Evolutionary conservation across 2,329 filamentous ascomycete species (phyloP).

Genomic region (Beauveria sp.): DNA sequence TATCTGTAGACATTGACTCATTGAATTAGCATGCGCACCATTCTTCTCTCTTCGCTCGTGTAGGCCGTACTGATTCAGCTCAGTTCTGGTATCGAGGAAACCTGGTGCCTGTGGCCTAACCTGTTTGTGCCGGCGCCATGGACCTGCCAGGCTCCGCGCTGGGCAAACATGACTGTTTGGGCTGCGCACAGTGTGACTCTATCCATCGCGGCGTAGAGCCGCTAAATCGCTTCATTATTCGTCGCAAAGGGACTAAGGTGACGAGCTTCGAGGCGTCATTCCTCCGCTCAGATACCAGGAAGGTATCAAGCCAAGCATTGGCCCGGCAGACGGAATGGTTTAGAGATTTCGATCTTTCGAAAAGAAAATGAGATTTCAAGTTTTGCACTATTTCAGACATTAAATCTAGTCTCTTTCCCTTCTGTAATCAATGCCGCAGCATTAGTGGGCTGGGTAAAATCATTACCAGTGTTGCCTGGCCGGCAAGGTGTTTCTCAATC

Average conservation of each 20-base stretch:
- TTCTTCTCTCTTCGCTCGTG: too few relatives aligned
- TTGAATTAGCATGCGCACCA: neutral
- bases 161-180: slow-evolving; percentile 19
- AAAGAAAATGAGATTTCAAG: too few relatives aligned
- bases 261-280: slow-evolving; percentile 27
- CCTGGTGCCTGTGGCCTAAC: slow-evolving; percentile 24
- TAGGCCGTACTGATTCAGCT: too few relatives aligned
- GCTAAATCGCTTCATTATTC: slow-evolving; percentile 25
- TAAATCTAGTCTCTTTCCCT: too few relatives aligned
- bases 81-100: slow-evolving; percentile 14
- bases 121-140: slow-evolving; percentile 13
- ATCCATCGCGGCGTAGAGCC: slow-evolving; percentile 27
- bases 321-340: neutral
- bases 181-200: slow-evolving; percentile 28
- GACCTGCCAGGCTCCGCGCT: slow-evolving; percentile 22
- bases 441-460: too few relatives aligned
- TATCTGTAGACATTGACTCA: neutral
- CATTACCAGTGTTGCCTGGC: too few relatives aligned
- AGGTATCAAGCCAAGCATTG: neutral
- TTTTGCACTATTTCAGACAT: too few relatives aligned
- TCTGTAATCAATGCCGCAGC: too few relatives aligned
- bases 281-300: slow-evolving; percentile 22
- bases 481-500: too few relatives aligned
- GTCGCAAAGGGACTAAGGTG: slow-evolving; percentile 19
- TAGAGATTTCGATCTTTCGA: neutral